Conservation (phyloP, 1,284 basidiomycete genomes). For the Pyrrhoderma noxium region DNA sequence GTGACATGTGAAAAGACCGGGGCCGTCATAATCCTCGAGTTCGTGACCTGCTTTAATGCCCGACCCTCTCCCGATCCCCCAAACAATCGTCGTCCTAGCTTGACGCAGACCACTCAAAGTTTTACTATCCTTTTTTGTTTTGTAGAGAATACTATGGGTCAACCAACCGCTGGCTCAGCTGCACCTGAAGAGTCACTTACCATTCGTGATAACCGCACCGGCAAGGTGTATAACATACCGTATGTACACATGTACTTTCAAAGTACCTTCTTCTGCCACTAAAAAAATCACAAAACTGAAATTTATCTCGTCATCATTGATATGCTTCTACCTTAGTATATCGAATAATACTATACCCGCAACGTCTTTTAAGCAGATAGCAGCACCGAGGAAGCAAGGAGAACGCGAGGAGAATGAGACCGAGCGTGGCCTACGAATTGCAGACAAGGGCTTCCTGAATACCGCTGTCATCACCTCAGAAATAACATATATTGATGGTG, state of each 20-base stretch:
- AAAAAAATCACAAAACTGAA: too few species aligned
- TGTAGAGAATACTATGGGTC: slow-evolving; percentile 7
- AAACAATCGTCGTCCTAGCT: too few species aligned
- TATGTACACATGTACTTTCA: too few species aligned
- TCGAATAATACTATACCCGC: slow-evolving; percentile 70
- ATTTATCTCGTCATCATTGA: too few species aligned
- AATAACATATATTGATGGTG: slow-evolving; percentile 87
- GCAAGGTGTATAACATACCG: slow-evolving; percentile 70
- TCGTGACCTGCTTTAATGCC: too few species aligned
- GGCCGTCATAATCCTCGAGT: too few species aligned
- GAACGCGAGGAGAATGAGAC: slow-evolving; percentile 81
- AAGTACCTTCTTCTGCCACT: too few species aligned
- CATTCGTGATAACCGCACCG: slow-evolving; percentile 79
- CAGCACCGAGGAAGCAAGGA: slow-evolving; percentile 44
- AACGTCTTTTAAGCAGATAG: slow-evolving; percentile 72
- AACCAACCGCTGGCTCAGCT: slow-evolving; percentile 5
- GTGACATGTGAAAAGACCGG: too few species aligned
- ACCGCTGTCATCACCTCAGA: slow-evolving; percentile 76
- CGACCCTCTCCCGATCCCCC: too few species aligned
- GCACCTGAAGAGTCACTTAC: slow-evolving; percentile 41
- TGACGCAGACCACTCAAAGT: too few species aligned
- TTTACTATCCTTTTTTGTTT: too few species aligned
- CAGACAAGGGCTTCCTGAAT: slow-evolving; percentile 79
- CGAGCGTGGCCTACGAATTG: slow-evolving; percentile 67
- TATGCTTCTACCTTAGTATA: slow-evolving; percentile 40